These are phyloP conservation scores for Urtica urens DNA, from an alignment of 306 rosid species.

Conservation along the genomic window DNA sequence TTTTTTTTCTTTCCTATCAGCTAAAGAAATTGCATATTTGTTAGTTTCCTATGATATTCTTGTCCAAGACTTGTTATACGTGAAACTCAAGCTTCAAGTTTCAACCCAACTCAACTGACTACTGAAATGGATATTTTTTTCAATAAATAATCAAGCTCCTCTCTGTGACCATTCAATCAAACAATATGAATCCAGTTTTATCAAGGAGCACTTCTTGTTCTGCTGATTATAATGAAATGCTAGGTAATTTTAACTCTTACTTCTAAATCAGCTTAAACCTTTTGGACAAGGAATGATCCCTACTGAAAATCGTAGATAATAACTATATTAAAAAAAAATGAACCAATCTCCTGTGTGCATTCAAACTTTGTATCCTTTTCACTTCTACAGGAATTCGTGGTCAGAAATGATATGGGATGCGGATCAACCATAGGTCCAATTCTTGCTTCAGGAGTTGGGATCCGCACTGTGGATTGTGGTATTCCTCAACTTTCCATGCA, in stretches of 20 bases:
- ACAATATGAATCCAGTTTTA: background rate
- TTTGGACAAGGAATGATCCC: constrained; percentile 5
- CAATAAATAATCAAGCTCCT: background rate
- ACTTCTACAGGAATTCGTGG: constrained; percentile 68
- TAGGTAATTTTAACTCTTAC: background rate
- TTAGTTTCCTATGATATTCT: background rate
- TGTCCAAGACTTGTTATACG: background rate
- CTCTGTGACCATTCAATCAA: background rate
- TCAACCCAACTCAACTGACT: constrained; percentile 1
- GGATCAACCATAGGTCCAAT: constrained; percentile 99
- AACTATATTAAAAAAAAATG: background rate
- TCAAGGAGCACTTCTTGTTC: background rate
- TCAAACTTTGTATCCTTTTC: background rate
- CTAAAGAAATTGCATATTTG: background rate
- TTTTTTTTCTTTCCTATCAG: background rate
- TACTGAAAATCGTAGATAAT: background rate
- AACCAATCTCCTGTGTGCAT: constrained; percentile 1
- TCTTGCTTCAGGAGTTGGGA: constrained; percentile 88
- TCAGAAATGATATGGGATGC: constrained; percentile 97
- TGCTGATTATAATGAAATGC: background rate
- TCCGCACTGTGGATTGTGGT: constrained; percentile 95
- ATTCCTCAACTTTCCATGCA: constrained; percentile 98
- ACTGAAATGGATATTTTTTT: background rate
- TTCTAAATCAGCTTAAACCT: background rate
- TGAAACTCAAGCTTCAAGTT: constrained; percentile 4